A percentile compares a stretch with the other conserved stretches of the same genome.
phyloP scores from a whole-genome alignment of 805 yeast species.

The Wickerhamomyces canadensis region DNA sequence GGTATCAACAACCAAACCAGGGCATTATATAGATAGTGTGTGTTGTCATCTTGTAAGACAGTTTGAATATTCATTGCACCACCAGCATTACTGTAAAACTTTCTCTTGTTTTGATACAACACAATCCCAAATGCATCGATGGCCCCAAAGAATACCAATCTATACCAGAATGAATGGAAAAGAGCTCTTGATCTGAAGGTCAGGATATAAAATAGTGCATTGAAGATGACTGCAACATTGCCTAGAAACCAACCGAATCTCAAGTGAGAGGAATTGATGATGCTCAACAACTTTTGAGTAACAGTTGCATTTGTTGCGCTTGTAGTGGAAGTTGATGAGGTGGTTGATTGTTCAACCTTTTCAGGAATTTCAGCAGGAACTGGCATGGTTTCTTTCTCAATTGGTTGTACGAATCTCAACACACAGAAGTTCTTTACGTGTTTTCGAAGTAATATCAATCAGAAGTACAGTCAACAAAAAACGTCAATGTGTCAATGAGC shows the following conservation, averaged over 20 bases:
- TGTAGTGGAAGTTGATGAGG: neutral
- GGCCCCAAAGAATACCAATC: slow-evolving; percentile 56
- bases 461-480: too few relatives aligned
- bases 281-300: neutral
- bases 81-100: slow-evolving; percentile 17
- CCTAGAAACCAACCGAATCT: slow-evolving; percentile 79
- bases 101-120: slow-evolving; percentile 47
- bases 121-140: slow-evolving; percentile 73
- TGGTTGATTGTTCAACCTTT: neutral
- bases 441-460: too few relatives aligned
- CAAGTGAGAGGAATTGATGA: slow-evolving; percentile 18
- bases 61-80: slow-evolving; percentile 21
- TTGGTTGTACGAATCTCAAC: too few relatives aligned
- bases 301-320: too few relatives aligned
- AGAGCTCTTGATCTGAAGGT: slow-evolving; percentile 27
- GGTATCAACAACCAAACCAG: slow-evolving; percentile 50
- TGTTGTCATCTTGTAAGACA: slow-evolving; percentile 56
- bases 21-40: slow-evolving; percentile 62
- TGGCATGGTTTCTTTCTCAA: too few relatives aligned
- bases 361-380: neutral
- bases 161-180: slow-evolving; percentile 47
- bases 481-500: too few relatives aligned
- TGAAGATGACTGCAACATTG: slow-evolving; percentile 42
- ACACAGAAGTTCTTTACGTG: too few relatives aligned
- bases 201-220: slow-evolving; percentile 33